Evolutionary conservation across 345 rosid species (phyloP).

Genomic region (Syzygium aromaticum): DNA sequence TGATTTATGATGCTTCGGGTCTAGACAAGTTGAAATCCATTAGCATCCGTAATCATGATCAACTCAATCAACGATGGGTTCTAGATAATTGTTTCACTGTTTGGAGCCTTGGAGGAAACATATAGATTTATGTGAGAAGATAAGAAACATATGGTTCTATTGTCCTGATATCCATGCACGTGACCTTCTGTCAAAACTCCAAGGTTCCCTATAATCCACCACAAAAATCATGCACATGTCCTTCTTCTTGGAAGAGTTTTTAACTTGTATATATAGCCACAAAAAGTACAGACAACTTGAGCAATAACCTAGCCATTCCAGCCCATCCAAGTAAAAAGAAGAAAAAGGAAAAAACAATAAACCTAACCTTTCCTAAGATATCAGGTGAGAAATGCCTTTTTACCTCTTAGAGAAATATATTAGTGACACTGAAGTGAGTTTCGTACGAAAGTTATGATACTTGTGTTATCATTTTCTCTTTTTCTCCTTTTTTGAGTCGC

Average conservation of each 20-base stretch:
- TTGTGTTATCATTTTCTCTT: not conserved
- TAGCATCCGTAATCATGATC: not conserved
- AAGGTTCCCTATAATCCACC: not conserved
- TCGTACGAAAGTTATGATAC: not conserved
- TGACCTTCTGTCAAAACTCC: not conserved
- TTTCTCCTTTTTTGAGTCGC: not conserved
- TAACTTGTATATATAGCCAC: not conserved
- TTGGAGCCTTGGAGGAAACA: not conserved
- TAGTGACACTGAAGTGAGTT: not conserved
- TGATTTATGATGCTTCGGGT: not conserved
- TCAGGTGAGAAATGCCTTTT: not conserved
- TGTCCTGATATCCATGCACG: not conserved
- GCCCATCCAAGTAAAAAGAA: not conserved
- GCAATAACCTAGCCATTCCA: not conserved
- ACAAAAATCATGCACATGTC: not conserved
- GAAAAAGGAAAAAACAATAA: not conserved
- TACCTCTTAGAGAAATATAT: not conserved
- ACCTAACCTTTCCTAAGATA: not conserved
- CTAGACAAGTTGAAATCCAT: not conserved
- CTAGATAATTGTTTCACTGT: not conserved
- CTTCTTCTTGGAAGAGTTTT: not conserved
- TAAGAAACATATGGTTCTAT: not conserved
- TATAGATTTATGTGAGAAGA: not conserved
- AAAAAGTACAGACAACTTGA: not conserved
- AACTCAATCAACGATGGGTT: not conserved